Evolutionary conservation across 495 filamentous ascomycete species (phyloP).

Genomic region (Penicillium roqueforti): DNA sequence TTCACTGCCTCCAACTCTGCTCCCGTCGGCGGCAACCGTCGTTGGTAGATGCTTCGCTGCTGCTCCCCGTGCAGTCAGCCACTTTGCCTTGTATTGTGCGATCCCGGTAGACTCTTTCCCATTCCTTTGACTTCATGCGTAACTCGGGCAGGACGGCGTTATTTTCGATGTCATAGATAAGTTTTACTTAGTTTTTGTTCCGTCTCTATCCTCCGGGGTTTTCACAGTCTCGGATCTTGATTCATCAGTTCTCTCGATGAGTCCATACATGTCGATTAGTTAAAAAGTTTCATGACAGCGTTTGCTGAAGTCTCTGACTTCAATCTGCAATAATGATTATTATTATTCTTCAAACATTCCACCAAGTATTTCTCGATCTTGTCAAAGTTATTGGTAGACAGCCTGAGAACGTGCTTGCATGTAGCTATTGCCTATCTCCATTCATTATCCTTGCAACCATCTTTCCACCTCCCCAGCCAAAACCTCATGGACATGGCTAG

Average conservation of each 20-base stretch:
- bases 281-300: conserved; percentile 22
- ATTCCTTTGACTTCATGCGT: conserved; percentile 33
- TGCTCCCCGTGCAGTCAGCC: conserved; percentile 17
- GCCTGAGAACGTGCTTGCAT: neutral
- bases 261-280: conserved; percentile 30
- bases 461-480: conserved; percentile 29
- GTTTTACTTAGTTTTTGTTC: conserved; percentile 27
- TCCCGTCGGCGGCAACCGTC: conserved; percentile 57
- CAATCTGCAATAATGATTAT: conserved; percentile 11
- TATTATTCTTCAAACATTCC: neutral
- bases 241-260: conserved; percentile 8
- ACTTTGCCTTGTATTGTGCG: conserved; percentile 31
- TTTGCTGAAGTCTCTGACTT: neutral
- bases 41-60: conserved; percentile 44
- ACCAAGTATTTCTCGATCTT: neutral
- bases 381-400: neutral
- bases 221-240: conserved; percentile 6
- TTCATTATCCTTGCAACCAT: conserved; percentile 16
- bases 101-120: conserved; percentile 34
- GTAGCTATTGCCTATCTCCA: neutral
- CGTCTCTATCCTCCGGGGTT: conserved; percentile 1
- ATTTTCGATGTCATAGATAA: conserved; percentile 45
- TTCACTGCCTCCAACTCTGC: conserved; percentile 63
- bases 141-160: conserved; percentile 45
- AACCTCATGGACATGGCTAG: conserved; percentile 40